Conservation (phyloP, 306 rosid species). For the Elaeagnus macrophylla region DNA sequence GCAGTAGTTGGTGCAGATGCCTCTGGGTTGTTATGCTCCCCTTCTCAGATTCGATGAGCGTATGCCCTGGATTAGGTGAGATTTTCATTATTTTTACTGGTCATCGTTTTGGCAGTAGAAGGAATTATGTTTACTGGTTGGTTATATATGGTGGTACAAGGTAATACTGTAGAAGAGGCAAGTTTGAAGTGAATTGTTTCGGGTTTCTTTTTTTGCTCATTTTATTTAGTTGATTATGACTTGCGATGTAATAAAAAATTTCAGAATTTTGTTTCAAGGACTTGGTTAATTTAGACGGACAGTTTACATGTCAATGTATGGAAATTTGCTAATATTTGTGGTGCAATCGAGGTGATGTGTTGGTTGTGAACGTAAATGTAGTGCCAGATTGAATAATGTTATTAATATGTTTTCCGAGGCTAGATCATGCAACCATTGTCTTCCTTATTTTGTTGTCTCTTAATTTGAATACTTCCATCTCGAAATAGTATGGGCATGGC, state of each 20-base stretch:
- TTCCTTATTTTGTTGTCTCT: not conserved
- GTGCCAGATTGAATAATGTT: not conserved
- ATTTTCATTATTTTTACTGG: slow-evolving; percentile 14
- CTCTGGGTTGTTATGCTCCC: slow-evolving; percentile 80
- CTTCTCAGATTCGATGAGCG: slow-evolving; percentile 73
- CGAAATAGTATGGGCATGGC: no score
- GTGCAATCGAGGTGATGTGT: no score
- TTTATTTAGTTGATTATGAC: slow-evolving; percentile 7
- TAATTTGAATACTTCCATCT: not conserved
- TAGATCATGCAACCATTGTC: not conserved
- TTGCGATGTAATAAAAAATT: slow-evolving; percentile 7
- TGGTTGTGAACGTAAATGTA: not conserved
- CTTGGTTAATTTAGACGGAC: slow-evolving; percentile 4
- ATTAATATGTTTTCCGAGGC: not conserved
- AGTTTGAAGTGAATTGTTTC: slow-evolving; percentile 16
- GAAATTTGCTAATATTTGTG: slow-evolving; percentile 6
- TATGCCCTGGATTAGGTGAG: slow-evolving; percentile 19
- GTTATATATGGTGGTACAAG: slow-evolving; percentile 12
- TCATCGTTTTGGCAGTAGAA: slow-evolving; percentile 32
- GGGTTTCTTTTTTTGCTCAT: slow-evolving; percentile 1
- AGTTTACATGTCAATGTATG: slow-evolving; percentile 9
- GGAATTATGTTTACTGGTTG: slow-evolving; percentile 1
- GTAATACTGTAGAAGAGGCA: slow-evolving; percentile 20
- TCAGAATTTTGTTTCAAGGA: slow-evolving; percentile 9
- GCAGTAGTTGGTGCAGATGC: slow-evolving; percentile 84